These are phyloP conservation scores for Pleurostoma richardsiae DNA, from an alignment of 2,329 filamentous ascomycete species.

Conservation along the genomic window DNA sequence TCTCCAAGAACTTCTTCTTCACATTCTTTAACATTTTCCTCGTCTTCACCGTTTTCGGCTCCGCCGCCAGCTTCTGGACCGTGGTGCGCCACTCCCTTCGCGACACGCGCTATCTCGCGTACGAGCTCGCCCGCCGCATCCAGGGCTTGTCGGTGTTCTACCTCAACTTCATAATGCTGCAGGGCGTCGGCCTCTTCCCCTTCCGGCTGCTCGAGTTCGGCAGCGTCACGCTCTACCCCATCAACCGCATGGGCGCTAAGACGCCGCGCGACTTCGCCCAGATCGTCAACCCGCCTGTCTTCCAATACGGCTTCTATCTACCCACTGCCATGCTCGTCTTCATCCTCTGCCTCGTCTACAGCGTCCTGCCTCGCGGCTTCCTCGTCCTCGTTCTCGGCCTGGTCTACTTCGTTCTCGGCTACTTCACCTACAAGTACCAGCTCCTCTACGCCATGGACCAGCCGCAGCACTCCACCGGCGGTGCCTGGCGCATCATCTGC, in stretches of 20 bases:
- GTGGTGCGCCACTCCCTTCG: slow-evolving; percentile 69
- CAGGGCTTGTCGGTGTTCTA: slow-evolving; percentile 78
- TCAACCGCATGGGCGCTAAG: slow-evolving; percentile 71
- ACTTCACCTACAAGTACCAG: slow-evolving; percentile 95
- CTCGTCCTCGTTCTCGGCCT: slow-evolving; percentile 77
- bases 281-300: slow-evolving; percentile 74
- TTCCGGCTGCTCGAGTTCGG: slow-evolving; percentile 90
- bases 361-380: slow-evolving; percentile 74
- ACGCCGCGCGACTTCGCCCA: slow-evolving; percentile 88
- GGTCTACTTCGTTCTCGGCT: slow-evolving; percentile 76
- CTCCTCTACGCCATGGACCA: slow-evolving; percentile 98
- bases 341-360: slow-evolving; percentile 94
- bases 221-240: slow-evolving; percentile 75
- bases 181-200: slow-evolving; percentile 88
- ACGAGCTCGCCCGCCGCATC: slow-evolving; percentile 70
- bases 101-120: slow-evolving; percentile 75
- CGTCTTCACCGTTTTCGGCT: slow-evolving; percentile 84
- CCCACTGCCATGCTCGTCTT: slow-evolving; percentile 90
- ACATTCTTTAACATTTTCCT: slow-evolving; percentile 99
- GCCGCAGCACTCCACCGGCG: slow-evolving; percentile 86
- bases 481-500: slow-evolving; percentile 95
- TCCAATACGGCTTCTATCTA: slow-evolving; percentile 94
- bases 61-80: slow-evolving; percentile 69
- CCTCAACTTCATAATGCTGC: slow-evolving; percentile 87
- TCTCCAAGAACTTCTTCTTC: slow-evolving; percentile 99